Evolutionary conservation across 1,284 basidiomycete genomes (phyloP), one percentile per base, ranked within the genome.

Genomic region (Laetiporus sulphureus): DNA sequence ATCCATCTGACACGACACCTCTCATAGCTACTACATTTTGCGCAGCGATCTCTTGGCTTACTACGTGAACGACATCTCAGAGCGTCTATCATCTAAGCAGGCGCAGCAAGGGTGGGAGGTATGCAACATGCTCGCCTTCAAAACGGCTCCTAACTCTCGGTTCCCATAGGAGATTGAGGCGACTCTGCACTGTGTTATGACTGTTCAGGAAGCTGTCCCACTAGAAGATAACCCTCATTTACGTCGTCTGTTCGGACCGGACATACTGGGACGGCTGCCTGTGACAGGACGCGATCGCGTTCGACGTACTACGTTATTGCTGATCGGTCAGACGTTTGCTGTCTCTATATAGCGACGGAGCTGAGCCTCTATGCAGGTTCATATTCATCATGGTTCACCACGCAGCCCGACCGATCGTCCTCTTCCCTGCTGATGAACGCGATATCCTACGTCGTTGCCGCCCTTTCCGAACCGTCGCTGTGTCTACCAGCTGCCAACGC

Each of bases 301-400:
- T 16, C 72, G 90, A 19, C 70, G 81, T 29, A 92, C 90, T 0
- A 73, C 78, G 10, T 67, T 94, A 2, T 59, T 73, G 36, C 65
- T 91, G 16, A 81, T 88, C 20, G 88, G 90, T 85, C 46, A n/a
- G 13, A 10, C 24, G 4, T 20, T 8, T 22, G 21, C 22, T 31
- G 16, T 30, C 3, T 24, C 12, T 8, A 27, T 8, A 13, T 8
- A 27, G 25, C 25, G n/a, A n/a, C n/a, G n/a, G n/a, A n/a, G n/a
- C n/a, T n/a, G n/a, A n/a, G n/a, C n/a, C n/a, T 13, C 22, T 36
- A 7, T 33, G 6, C 52, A 92, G 90, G 83, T 13, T 73, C 83
- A 1, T 94, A 92, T 54, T 79, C 90, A 2, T 83, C 87, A 6
- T 93, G 89, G 88, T 91, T 92, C 58, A 79, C 71, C 41, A 79